phyloP scores from a whole-genome alignment of 768 basidiomycete genomes.

The Steccherinum ochraceum region DNA sequence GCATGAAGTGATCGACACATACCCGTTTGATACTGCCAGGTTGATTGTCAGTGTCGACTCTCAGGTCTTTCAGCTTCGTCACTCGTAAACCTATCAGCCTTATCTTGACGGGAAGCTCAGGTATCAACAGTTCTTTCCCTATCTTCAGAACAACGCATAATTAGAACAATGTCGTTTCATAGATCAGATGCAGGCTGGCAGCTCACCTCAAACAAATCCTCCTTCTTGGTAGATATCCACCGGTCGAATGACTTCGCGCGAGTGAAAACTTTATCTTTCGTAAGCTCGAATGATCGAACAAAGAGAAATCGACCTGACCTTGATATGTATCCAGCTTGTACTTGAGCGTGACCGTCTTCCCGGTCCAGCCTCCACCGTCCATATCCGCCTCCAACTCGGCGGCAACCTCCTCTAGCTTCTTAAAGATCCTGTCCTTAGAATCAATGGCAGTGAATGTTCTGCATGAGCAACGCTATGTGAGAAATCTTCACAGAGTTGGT shows the following conservation, averaged over 20 bases:
- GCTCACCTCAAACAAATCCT: slow-evolving; percentile 73
- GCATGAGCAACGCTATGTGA: no score
- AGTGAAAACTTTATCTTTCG: slow-evolving; percentile 73
- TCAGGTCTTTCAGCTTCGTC: slow-evolving; percentile 84
- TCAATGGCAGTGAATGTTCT: slow-evolving; percentile 75
- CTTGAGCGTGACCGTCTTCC: slow-evolving; percentile 86
- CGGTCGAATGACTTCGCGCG: slow-evolving; percentile 75
- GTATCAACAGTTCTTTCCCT: slow-evolving; percentile 75
- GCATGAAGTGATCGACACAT: slow-evolving; percentile 14
- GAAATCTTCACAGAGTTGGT: not conserved
- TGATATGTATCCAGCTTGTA: slow-evolving; percentile 91
- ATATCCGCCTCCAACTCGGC: slow-evolving; percentile 80
- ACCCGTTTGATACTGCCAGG: slow-evolving; percentile 70
- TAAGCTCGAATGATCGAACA: not conserved
- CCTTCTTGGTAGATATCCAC: slow-evolving; percentile 70
- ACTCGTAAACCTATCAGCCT: slow-evolving; percentile 85
- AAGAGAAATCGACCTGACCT: slow-evolving; percentile 49
- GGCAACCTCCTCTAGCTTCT: slow-evolving; percentile 77
- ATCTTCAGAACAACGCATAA: slow-evolving; percentile 39
- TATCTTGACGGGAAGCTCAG: slow-evolving; percentile 73
- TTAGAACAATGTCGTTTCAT: no score
- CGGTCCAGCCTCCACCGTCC: slow-evolving; percentile 72
- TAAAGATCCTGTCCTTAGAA: slow-evolving; percentile 59
- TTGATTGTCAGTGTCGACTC: slow-evolving; percentile 31
- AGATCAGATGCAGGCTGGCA: not conserved